Evolutionary conservation across 768 basidiomycete genomes (phyloP).

Genomic region (Mycena belliarum): DNA sequence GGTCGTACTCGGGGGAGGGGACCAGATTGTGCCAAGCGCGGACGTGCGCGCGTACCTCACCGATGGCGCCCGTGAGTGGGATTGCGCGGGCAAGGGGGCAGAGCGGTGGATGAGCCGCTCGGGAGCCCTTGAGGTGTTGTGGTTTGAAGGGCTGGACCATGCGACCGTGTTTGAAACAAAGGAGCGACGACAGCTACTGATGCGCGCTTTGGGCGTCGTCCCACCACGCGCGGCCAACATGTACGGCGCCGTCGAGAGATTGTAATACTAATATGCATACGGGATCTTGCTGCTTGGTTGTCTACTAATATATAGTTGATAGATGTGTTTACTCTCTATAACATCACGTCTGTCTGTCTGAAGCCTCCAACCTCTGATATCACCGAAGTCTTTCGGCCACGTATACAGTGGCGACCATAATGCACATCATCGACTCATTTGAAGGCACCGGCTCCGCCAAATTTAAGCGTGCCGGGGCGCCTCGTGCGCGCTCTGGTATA

Average conservation of each 20-base stretch:
- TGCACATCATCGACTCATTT: too few species aligned
- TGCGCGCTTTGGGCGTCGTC: constrained; percentile 33
- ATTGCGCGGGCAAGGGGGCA: constrained; percentile 22
- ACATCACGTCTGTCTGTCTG: too few species aligned
- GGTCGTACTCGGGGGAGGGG: constrained; percentile 37
- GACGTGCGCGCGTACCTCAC: constrained; percentile 39
- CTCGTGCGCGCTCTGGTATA: too few species aligned
- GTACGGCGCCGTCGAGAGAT: constrained; percentile 6
- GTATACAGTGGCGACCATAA: too few species aligned
- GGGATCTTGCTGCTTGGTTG: too few species aligned
- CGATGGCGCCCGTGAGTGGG: constrained; percentile 18
- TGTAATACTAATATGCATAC: too few species aligned
- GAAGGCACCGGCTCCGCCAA: too few species aligned
- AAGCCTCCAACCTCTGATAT: too few species aligned
- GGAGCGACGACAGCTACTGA: constrained; percentile 28
- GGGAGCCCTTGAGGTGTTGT: constrained; percentile 35
- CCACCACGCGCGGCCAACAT: constrained; percentile 9
- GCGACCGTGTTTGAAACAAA: constrained; percentile 41
- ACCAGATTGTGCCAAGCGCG: constrained; percentile 42
- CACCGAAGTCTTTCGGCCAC: too few species aligned
- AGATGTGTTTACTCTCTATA: too few species aligned
- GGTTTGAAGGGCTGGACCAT: constrained; percentile 40
- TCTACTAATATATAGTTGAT: too few species aligned
- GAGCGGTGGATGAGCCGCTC: constrained; percentile 23
- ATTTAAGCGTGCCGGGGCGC: too few species aligned